Conservation (phyloP, 2,329 filamentous ascomycete genomes). For the Aspergillus puulaauensis region DNA sequence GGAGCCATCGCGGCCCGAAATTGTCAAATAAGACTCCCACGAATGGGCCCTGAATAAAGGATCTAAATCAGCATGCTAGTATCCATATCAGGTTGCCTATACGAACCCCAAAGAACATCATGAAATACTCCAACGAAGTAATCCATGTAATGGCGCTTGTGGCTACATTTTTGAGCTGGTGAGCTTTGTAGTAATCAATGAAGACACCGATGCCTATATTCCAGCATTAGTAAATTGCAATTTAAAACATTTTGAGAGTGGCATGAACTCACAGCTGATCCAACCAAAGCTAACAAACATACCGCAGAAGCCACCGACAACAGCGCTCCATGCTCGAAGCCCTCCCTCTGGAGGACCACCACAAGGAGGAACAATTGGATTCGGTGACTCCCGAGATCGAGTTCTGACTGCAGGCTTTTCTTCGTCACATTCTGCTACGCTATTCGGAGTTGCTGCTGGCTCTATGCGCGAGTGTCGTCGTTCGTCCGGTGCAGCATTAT, state of each 20-base stretch:
- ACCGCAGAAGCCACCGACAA: conserved; percentile 49
- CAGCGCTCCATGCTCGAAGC: conserved; percentile 41
- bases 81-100: background rate
- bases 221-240: background rate
- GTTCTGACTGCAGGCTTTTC: conserved; percentile 9
- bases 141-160: conserved; percentile 16
- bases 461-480: background rate
- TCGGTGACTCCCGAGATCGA: conserved; percentile 5
- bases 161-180: conserved; percentile 7
- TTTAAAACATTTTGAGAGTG: background rate
- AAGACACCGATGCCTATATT: conserved; percentile 28
- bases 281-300: conserved; percentile 54
- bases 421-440: background rate
- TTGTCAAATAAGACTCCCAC: conserved; percentile 48
- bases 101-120: conserved; percentile 17
- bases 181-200: conserved; percentile 23
- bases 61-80: background rate
- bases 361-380: conserved; percentile 20
- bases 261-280: conserved; percentile 44
- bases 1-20: conserved; percentile 58
- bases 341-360: conserved; percentile 32
- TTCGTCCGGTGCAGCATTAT: background rate
- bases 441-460: background rate
- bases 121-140: conserved; percentile 13
- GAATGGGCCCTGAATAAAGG: conserved; percentile 9